Evolutionary conservation across 176 grass and related monocot genomes (phyloP).

Genomic region (Oryza coarctata): DNA sequence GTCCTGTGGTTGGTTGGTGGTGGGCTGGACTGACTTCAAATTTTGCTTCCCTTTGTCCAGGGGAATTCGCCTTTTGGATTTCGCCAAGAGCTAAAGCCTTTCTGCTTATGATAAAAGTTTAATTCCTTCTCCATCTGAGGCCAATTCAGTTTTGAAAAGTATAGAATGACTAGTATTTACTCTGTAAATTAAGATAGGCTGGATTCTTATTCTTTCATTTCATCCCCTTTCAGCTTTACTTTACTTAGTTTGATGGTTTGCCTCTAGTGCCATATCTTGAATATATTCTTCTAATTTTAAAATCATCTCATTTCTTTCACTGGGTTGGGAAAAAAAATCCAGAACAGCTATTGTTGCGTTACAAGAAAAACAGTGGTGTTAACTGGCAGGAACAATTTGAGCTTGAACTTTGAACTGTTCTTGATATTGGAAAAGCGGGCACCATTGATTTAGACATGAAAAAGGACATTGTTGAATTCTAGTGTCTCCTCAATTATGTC

Average conservation of each 20-base stretch:
- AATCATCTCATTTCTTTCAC: background rate
- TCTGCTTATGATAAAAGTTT: background rate
- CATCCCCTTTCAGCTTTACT: background rate
- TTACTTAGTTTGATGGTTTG: background rate
- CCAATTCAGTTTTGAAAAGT: background rate
- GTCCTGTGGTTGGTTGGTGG: background rate
- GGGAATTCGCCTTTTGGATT: slow-evolving; percentile 28
- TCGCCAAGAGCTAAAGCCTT: slow-evolving; percentile 20
- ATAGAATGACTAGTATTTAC: background rate
- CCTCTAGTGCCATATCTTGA: background rate
- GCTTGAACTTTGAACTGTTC: background rate
- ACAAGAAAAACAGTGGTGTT: background rate
- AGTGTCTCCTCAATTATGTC: slow-evolving; percentile 22
- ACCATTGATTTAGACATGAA: slow-evolving; percentile 37
- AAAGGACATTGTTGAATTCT: slow-evolving; percentile 42
- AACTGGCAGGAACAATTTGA: background rate
- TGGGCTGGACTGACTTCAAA: slow-evolving; percentile 23
- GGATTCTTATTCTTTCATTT: background rate
- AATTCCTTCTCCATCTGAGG: background rate
- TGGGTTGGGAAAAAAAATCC: background rate
- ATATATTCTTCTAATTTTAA: background rate
- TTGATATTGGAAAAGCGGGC: background rate
- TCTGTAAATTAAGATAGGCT: background rate
- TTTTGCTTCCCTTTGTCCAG: background rate
- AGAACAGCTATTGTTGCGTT: background rate